Percentiles rank a stretch among this genome's conserved stretches.
Evolutionary conservation across 768 basidiomycete species (phyloP).

Genomic region (Plicaturopsis crispa): DNA sequence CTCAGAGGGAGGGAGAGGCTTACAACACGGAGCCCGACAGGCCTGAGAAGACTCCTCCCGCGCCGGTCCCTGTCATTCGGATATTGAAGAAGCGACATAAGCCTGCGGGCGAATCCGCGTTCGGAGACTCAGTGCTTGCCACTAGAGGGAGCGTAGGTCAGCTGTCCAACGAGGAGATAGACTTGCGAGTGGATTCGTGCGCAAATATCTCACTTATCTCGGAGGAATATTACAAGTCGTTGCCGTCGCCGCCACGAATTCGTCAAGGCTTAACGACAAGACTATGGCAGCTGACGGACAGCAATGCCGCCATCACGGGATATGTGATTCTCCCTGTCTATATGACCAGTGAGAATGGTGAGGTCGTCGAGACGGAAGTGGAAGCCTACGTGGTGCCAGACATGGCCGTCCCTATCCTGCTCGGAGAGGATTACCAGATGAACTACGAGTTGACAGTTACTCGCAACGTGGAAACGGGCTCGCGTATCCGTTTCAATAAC

Average conservation of each 20-base stretch:
- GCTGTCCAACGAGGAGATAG: too few species aligned
- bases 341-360: constrained; percentile 16
- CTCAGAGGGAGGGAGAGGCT: too few species aligned
- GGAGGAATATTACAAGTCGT: constrained; percentile 1
- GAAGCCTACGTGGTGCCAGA: constrained; percentile 23
- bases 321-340: constrained; percentile 18
- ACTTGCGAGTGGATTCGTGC: too few species aligned
- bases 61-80: too few species aligned
- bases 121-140: too few species aligned
- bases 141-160: too few species aligned
- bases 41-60: too few species aligned
- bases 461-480: too few species aligned
- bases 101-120: too few species aligned
- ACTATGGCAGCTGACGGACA: constrained; percentile 25
- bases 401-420: constrained; percentile 21
- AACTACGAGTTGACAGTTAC: constrained; percentile 5
- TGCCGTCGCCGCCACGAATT: constrained; percentile 10
- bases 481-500: too few species aligned
- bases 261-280: constrained; percentile 20
- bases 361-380: constrained; percentile 15
- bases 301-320: constrained; percentile 15
- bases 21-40: too few species aligned
- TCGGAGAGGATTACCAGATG: constrained; percentile 21
- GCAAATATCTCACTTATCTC: constrained; percentile 17
- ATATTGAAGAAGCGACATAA: too few species aligned